phyloP scores from a whole-genome alignment of 768 basidiomycete species.

The Imleria badia region DNA sequence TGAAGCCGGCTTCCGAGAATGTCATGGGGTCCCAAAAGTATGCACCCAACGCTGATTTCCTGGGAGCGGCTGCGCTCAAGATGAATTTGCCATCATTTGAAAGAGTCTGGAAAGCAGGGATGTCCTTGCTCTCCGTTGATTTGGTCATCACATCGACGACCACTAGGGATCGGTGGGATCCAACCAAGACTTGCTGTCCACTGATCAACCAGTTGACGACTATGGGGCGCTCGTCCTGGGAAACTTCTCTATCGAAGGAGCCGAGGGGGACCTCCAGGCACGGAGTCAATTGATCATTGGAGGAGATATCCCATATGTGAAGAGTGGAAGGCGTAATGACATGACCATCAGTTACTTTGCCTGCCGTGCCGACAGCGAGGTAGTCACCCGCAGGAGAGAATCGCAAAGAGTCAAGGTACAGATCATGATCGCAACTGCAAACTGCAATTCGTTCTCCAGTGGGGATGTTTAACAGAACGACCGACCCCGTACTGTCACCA shows the following conservation, averaged over 20 bases:
- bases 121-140: not conserved
- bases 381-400: not conserved
- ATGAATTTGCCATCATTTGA: not conserved
- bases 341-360: not conserved
- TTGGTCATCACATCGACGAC: not conserved
- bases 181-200: not conserved
- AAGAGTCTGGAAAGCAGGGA: not conserved
- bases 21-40: constrained; percentile 6
- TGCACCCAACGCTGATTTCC: not conserved
- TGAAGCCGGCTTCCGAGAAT: not conserved
- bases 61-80: not conserved
- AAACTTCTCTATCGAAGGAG: not conserved
- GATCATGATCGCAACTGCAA: not conserved
- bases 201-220: not conserved
- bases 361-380: not conserved
- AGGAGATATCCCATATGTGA: not conserved
- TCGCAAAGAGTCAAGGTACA: not conserved
- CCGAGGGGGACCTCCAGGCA: not conserved
- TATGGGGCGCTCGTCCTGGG: not conserved
- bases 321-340: not conserved
- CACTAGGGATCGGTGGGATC: not conserved
- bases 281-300: not conserved
- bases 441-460: not conserved
- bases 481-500: not conserved
- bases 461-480: not conserved